Percentiles rank a stretch among this genome's conserved stretches.
phyloP scores from a whole-genome alignment of 176 grass and related monocot species.

The Chloris gayana region DNA sequence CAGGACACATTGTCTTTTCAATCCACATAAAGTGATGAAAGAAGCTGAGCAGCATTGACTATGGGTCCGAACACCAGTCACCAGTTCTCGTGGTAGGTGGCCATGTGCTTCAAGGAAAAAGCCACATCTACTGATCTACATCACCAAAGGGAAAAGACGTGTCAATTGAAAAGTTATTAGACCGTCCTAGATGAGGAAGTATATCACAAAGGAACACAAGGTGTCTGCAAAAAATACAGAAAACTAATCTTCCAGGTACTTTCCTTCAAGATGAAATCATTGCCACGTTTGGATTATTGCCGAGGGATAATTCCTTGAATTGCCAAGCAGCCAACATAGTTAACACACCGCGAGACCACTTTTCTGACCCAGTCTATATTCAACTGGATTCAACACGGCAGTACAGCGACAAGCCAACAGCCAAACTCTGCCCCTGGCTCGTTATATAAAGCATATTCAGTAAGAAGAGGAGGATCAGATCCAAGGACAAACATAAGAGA shows the following conservation, averaged over 20 bases:
- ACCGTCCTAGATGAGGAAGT: not conserved
- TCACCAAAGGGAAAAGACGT: not conserved
- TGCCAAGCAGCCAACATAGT: not conserved
- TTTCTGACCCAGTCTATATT: conserved; percentile 26
- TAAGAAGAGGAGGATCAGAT: not conserved
- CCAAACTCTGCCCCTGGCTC: not conserved
- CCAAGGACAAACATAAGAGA: not conserved
- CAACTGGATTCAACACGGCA: not conserved
- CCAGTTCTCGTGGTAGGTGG: not conserved
- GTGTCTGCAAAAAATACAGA: not conserved
- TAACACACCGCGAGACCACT: not conserved
- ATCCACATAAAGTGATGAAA: not conserved
- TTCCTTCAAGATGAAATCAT: not conserved
- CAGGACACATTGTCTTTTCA: not conserved
- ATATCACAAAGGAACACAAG: not conserved
- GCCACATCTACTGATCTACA: not conserved
- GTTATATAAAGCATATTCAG: conserved; percentile 27
- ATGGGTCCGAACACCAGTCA: not conserved
- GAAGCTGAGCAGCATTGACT: not conserved
- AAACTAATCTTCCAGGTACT: not conserved
- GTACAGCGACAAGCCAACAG: not conserved
- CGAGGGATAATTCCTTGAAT: not conserved
- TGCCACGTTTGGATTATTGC: not conserved
- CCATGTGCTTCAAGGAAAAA: not conserved
- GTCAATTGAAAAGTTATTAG: not conserved